Evolutionary conservation across 345 rosid species (phyloP), one percentile per base, ranked within the genome.

Genomic region (Rhodomyrtus tomentosa): DNA sequence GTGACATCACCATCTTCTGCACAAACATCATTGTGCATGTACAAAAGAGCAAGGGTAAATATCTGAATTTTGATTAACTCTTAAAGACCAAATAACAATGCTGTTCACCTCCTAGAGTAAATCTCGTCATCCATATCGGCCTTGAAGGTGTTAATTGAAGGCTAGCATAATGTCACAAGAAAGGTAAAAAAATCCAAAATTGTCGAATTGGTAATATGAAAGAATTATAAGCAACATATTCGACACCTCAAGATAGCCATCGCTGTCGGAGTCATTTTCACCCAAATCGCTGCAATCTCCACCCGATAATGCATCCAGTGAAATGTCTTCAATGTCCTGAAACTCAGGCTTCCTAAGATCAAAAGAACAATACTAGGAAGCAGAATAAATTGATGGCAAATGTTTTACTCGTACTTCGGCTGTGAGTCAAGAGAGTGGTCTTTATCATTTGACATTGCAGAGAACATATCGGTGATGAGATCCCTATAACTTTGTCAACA

Each of bases 241-340:
- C 82, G 82, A 84, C 88, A 93, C 99, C 98, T 95, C 98, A 86
- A 96, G 89, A 89, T 91, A 95, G 87, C 95, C 98, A 86, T 96
- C 98, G 89, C 94, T 96, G 79, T 91, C 95, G 10, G 96, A 94
- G 87, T 93, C 95, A 91, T 90, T 92, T 83, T 25, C 90, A 14
- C 82, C 88, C 80, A 45, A 85, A 87, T 88, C 93, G 73, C 84
- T 84, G 68, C 85, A 91, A 83, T 91, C 92, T 32, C 89, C 94
- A 80, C 88, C 82, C 24, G 94, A 92, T 55, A 94, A 85, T 8
- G 87, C 90, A 59, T 94, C 95, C 58, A 94, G 91, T 27, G 92
- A 81, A 73, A 85, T 55, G 56, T 88, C 94, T 84, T 84, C 86
- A 84, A 87, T 50, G 86, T 88, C 89, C 83, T 87, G 91, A 85